A percentile compares a stretch with the other conserved stretches of the same genome.
Evolutionary conservation across 257 asterid species (phyloP).

Genomic region (Penstemon davidsonii): DNA sequence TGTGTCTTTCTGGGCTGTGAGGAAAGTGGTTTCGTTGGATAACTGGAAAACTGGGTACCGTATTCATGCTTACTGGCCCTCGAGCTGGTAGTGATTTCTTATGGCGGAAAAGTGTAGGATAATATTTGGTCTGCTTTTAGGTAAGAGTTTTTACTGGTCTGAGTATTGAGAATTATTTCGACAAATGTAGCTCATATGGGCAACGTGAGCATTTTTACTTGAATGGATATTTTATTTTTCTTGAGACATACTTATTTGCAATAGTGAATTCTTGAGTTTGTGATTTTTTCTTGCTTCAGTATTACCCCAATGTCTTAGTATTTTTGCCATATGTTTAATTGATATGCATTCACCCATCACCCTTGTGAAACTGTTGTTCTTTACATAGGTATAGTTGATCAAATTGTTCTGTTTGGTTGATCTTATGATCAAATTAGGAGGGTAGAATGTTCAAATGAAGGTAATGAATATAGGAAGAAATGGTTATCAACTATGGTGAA

Average conservation of each 20-base stretch:
- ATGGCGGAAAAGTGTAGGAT: neutral
- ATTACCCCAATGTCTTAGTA: neutral
- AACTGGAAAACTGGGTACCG: conserved; percentile 98
- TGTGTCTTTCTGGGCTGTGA: conserved; percentile 84
- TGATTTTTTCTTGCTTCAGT: neutral
- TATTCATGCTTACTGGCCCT: conserved; percentile 81
- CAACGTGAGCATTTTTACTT: conserved; percentile 28
- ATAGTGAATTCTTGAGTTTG: conserved; percentile 18
- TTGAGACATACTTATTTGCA: conserved; percentile 22
- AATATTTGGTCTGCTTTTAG: conserved; percentile 21
- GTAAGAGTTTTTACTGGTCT: conserved; percentile 37
- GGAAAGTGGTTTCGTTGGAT: conserved; percentile 77
- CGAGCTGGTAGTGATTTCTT: conserved; percentile 64
- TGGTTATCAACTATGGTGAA: neutral
- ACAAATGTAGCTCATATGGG: conserved; percentile 26
- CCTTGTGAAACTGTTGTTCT: neutral
- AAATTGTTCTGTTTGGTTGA: neutral
- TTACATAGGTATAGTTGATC: neutral
- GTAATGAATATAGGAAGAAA: conserved; percentile 3
- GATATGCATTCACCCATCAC: conserved; percentile 6
- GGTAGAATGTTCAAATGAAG: neutral
- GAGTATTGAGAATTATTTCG: conserved; percentile 27
- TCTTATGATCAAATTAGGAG: conserved; percentile 1
- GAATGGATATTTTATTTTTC: conserved; percentile 21
- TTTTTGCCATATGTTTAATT: neutral